Conservation (phyloP, 1,284 basidiomycete genomes). For the Golubevia sp. region DNA sequence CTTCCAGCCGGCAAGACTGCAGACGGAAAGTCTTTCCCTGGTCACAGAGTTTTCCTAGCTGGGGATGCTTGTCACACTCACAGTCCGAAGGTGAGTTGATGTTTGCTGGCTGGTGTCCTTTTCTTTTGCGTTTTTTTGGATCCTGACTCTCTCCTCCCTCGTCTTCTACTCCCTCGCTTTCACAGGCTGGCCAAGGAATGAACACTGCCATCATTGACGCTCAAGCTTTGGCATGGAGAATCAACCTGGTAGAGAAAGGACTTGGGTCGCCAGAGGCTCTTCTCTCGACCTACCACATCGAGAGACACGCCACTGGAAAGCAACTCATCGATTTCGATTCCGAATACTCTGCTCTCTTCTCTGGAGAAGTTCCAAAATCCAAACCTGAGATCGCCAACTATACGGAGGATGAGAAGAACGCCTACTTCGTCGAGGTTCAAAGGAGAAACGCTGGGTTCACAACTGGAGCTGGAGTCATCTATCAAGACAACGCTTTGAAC, state of each 20-base stretch:
- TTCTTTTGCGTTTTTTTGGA: neutral
- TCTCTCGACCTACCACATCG: constrained; percentile 62
- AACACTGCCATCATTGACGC: constrained; percentile 64
- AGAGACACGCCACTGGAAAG: constrained; percentile 61
- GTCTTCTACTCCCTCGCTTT: neutral
- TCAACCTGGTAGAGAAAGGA: constrained; percentile 63
- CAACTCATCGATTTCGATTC: constrained; percentile 63
- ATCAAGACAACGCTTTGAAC: constrained; percentile 49
- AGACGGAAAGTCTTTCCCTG: constrained; percentile 20
- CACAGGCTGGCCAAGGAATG: constrained; percentile 42
- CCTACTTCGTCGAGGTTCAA: constrained; percentile 51
- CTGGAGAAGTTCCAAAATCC: constrained; percentile 47
- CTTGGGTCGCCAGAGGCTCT: constrained; percentile 55
- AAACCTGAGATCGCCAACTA: constrained; percentile 42
- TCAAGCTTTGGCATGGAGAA: constrained; percentile 63
- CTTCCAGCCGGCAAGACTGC: constrained; percentile 25
- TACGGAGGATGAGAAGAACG: constrained; percentile 34
- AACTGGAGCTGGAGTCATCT: constrained; percentile 46
- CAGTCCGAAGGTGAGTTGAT: constrained; percentile 57
- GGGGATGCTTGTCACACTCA: constrained; percentile 64
- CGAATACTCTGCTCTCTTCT: constrained; percentile 62
- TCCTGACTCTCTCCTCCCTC: neutral
- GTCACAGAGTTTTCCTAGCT: constrained; percentile 61
- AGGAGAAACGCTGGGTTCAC: constrained; percentile 50
- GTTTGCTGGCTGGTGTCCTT: neutral